Percentiles rank a stretch among this genome's conserved stretches.
Evolutionary conservation across 2,329 filamentous ascomycete genomes (phyloP).

Genomic region (Aspergillus uvarum): DNA sequence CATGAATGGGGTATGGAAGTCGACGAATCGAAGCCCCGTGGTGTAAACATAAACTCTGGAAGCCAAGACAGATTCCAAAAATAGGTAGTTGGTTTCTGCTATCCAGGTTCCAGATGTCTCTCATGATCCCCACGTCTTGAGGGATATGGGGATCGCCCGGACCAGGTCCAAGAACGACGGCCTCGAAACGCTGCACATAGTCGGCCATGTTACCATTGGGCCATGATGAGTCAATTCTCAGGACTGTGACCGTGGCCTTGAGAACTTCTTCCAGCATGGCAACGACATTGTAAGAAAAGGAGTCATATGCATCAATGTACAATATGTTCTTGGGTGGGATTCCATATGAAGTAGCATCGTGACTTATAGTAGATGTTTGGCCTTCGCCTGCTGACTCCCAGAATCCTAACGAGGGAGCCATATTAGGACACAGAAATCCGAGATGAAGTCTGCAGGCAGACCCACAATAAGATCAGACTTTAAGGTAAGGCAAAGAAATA

Average conservation of each 20-base stretch:
- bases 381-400: not conserved
- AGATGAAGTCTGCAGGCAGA: not conserved
- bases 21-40: conserved; percentile 67
- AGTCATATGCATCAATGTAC: conserved; percentile 95
- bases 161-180: conserved; percentile 85
- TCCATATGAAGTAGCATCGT: not conserved
- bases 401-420: conserved; percentile 33
- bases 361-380: not conserved
- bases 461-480: no score
- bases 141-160: conserved; percentile 74
- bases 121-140: conserved; percentile 81
- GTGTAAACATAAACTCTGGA: conserved; percentile 73
- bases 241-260: conserved; percentile 64
- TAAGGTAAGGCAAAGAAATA: not conserved
- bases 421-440: conserved; percentile 2
- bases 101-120: conserved; percentile 68
- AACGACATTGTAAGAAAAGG: conserved; percentile 93
- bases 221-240: conserved; percentile 65
- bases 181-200: conserved; percentile 67
- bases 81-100: conserved; percentile 67
- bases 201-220: conserved; percentile 46
- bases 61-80: conserved; percentile 84
- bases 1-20: conserved; percentile 74
- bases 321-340: conserved; percentile 56
- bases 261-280: conserved; percentile 72